These are phyloP conservation scores for Plasmodium coatneyi DNA, from an alignment of 169 alveolate species.

Conservation along the genomic window DNA sequence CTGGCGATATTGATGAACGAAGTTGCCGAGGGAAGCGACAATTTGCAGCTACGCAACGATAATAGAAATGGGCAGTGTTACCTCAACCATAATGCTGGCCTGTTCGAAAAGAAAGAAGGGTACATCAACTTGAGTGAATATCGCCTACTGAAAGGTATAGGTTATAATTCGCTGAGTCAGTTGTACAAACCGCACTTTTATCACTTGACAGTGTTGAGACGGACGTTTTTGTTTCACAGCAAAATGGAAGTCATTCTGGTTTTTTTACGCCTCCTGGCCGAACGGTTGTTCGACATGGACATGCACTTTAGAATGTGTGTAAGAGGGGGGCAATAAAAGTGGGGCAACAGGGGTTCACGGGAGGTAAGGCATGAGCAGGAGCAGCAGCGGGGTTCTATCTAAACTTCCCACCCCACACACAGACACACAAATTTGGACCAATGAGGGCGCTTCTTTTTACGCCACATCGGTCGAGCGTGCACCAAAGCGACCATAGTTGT, in stretches of 20 bases:
- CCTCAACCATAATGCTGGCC: background rate
- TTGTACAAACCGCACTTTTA: slow-evolving; percentile 64
- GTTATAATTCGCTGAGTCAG: slow-evolving; percentile 60
- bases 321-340: background rate
- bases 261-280: slow-evolving; percentile 19
- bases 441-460: background rate
- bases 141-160: slow-evolving; percentile 22
- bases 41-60: background rate
- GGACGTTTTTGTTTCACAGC: slow-evolving; percentile 11
- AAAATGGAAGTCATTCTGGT: slow-evolving; percentile 39
- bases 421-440: background rate
- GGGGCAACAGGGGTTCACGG: background rate
- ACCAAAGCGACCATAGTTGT: background rate
- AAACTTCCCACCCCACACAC: background rate
- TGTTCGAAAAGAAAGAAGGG: slow-evolving; percentile 1
- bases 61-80: background rate
- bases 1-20: slow-evolving; percentile 12
- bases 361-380: background rate
- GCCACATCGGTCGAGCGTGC: background rate
- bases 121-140: slow-evolving; percentile 35
- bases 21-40: background rate
- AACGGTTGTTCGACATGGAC: slow-evolving; percentile 31
- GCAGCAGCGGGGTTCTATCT: background rate
- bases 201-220: slow-evolving; percentile 54
- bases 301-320: background rate